phyloP scores from a whole-genome alignment of 2,329 filamentous ascomycete genomes.

The Annulohypoxylon truncatum region DNA sequence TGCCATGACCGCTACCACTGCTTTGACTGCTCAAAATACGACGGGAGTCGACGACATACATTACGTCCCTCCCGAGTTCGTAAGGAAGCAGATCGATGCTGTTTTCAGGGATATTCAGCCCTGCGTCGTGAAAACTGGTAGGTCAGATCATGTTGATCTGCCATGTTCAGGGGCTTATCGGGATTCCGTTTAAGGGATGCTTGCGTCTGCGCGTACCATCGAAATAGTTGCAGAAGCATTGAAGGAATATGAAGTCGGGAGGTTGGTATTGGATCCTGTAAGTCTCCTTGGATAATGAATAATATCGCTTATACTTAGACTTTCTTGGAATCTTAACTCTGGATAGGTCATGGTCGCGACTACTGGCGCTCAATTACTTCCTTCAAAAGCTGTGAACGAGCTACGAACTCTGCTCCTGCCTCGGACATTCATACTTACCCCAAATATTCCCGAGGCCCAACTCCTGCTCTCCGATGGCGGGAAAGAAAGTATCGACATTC shows the following conservation, averaged over 20 bases:
- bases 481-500: conserved; percentile 55
- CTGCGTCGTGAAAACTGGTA: conserved; percentile 93
- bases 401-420: conserved; percentile 72
- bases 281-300: conserved; percentile 34
- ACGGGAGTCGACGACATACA: conserved; percentile 85
- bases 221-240: conserved; percentile 74
- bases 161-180: conserved; percentile 10
- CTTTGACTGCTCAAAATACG: conserved; percentile 96
- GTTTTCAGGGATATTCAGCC: conserved; percentile 85
- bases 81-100: conserved; percentile 86
- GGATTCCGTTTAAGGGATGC: conserved; percentile 72
- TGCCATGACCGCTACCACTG: conserved; percentile 95
- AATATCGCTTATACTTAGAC: background rate
- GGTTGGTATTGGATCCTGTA: conserved; percentile 81
- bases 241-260: conserved; percentile 65
- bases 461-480: conserved; percentile 70
- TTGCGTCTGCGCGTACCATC: conserved; percentile 78
- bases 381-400: conserved; percentile 70
- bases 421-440: conserved; percentile 75
- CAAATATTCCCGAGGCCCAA: conserved; percentile 80
- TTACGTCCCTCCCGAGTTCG: conserved; percentile 79
- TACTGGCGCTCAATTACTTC: conserved; percentile 77
- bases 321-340: conserved; percentile 3
- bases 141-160: conserved; percentile 41
- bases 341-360: conserved; percentile 90